These are phyloP conservation scores for Serendipita indica DNA, from an alignment of 768 basidiomycete species.

Conservation along the genomic window DNA sequence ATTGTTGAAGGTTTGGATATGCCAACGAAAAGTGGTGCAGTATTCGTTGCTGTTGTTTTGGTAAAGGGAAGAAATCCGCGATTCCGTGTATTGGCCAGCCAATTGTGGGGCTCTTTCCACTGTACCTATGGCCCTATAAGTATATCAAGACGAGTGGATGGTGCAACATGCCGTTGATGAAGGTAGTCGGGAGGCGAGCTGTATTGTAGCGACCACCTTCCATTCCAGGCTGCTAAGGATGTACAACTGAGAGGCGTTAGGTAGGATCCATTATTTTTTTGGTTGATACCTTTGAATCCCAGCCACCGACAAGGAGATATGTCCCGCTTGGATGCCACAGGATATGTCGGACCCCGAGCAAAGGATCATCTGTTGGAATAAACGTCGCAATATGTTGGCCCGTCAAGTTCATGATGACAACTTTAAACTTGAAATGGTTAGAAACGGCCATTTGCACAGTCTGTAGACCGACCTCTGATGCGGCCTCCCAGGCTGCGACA, in stretches of 20 bases:
- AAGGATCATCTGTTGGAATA: conserved; percentile 59
- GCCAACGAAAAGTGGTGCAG: not conserved
- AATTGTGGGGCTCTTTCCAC: conserved; percentile 77
- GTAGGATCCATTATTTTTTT: conserved; percentile 10
- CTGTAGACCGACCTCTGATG: conserved; percentile 47
- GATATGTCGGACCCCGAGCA: conserved; percentile 63
- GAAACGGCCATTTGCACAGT: not conserved
- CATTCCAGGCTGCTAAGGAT: conserved; percentile 64
- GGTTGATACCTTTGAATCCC: conserved; percentile 63
- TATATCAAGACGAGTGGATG: conserved; percentile 9
- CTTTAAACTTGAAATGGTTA: conserved; percentile 43
- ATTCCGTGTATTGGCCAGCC: conserved; percentile 72
- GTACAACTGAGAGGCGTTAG: no score
- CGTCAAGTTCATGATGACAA: conserved; percentile 51
- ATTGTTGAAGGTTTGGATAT: conserved; percentile 4
- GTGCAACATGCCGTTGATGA: conserved; percentile 37
- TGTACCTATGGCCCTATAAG: conserved; percentile 31
- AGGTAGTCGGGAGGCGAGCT: conserved; percentile 44
- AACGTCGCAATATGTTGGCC: conserved; percentile 54
- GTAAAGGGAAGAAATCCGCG: conserved; percentile 79
- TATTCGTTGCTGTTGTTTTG: conserved; percentile 3
- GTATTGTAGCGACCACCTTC: conserved; percentile 49
- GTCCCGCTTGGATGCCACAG: conserved; percentile 78
- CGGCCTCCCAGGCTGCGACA: conserved; percentile 71
- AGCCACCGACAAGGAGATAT: conserved; percentile 71